Percentiles rank a stretch among this genome's conserved stretches.
Conservation (phyloP, 2,329 filamentous ascomycete genomes). For the Epichloe aotearoae region DNA sequence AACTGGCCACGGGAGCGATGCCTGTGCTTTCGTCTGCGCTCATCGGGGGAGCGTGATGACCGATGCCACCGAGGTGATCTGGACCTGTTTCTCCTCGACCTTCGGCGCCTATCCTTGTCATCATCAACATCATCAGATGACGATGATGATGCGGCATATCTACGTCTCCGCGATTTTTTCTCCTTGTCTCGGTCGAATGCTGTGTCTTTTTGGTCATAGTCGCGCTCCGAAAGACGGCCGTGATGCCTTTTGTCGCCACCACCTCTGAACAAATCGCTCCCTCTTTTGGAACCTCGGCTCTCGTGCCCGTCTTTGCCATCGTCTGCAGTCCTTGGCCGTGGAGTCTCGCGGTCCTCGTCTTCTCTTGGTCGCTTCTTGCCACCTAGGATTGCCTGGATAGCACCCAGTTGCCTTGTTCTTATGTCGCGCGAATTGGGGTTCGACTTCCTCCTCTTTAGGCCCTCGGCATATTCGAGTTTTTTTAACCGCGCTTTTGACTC, state of each 20-base stretch:
- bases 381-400: conserved; percentile 45
- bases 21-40: conserved; percentile 18
- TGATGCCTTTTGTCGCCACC: conserved; percentile 7
- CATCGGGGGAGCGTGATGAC: conserved; percentile 19
- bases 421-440: conserved; percentile 37
- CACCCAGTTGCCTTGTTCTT: conserved; percentile 43
- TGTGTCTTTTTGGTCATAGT: conserved; percentile 7
- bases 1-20: conserved; percentile 15
- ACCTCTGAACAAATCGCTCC: neutral
- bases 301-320: conserved; percentile 4
- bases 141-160: neutral
- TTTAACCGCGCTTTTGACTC: conserved; percentile 63
- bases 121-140: conserved; percentile 1
- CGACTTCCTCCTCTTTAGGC: conserved; percentile 28
- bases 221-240: conserved; percentile 14
- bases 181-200: conserved; percentile 5
- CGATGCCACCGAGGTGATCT: conserved; percentile 14
- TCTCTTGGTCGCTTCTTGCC: conserved; percentile 24
- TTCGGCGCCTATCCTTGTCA: conserved; percentile 4
- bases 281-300: neutral
- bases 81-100: conserved; percentile 9
- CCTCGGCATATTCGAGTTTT: conserved; percentile 38
- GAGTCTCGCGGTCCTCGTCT: neutral
- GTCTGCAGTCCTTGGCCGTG: conserved; percentile 9
- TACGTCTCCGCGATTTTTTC: neutral